These are phyloP conservation scores for Parastagonospora avenae DNA, from an alignment of 2,329 filamentous ascomycete species.

Conservation along the genomic window DNA sequence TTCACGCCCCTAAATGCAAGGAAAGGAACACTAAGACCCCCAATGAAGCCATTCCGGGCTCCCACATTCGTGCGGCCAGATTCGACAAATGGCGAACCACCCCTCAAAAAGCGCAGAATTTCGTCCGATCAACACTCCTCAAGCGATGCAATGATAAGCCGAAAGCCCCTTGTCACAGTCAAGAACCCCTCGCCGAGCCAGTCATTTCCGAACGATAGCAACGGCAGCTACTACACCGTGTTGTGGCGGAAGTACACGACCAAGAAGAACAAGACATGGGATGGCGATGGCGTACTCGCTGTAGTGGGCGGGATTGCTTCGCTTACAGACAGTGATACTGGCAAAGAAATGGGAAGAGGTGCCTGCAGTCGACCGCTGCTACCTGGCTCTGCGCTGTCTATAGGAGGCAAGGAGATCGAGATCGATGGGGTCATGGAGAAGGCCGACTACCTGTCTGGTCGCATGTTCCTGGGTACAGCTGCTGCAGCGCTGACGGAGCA, in stretches of 20 bases:
- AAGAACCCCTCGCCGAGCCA: constrained; percentile 24
- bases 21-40: constrained; percentile 3
- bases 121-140: constrained; percentile 35
- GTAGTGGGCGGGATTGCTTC: constrained; percentile 62
- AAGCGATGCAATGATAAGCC: constrained; percentile 19
- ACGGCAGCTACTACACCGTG: constrained; percentile 51
- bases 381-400: constrained; percentile 64
- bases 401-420: constrained; percentile 72
- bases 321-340: constrained; percentile 64
- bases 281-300: constrained; percentile 70
- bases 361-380: constrained; percentile 62
- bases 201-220: constrained; percentile 21
- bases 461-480: constrained; percentile 48
- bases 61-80: constrained; percentile 38
- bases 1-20: neutral
- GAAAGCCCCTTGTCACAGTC: constrained; percentile 39
- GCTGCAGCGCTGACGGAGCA: constrained; percentile 23
- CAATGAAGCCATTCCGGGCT: constrained; percentile 43
- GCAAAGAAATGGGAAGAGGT: constrained; percentile 65
- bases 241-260: constrained; percentile 68
- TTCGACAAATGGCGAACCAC: constrained; percentile 33
- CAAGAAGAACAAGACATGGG: constrained; percentile 80
- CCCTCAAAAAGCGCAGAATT: constrained; percentile 51
- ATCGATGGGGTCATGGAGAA: constrained; percentile 66
- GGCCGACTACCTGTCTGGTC: constrained; percentile 61